A percentile compares a stretch with the other conserved stretches of the same genome.
Conservation (phyloP, 2,329 filamentous ascomycete genomes). For the Septoria linicola region DNA sequence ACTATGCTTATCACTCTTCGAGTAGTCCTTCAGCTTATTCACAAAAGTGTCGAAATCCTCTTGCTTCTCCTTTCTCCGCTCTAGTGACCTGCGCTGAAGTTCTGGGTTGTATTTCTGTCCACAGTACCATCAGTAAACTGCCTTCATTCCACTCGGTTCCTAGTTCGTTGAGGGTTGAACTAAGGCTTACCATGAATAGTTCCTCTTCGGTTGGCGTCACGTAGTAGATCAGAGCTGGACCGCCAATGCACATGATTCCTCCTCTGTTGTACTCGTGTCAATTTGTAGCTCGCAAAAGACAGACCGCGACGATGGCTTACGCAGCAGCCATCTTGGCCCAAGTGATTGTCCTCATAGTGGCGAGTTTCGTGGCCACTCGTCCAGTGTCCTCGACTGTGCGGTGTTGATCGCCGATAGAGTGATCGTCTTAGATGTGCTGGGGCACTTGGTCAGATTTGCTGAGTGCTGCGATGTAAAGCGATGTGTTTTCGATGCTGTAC, state of each 20-base stretch:
- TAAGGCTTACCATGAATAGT: constrained; percentile 63
- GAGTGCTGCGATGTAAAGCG: not conserved
- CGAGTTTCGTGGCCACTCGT: not conserved
- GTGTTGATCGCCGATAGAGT: too few relatives aligned
- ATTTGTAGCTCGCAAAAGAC: not conserved
- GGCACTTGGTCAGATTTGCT: too few relatives aligned
- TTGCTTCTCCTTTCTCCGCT: constrained; percentile 70
- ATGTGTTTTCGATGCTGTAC: constrained; percentile 5
- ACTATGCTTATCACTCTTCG: constrained; percentile 91
- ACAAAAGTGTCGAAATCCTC: constrained; percentile 92
- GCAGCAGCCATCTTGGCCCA: constrained; percentile 68
- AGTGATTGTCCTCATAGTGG: constrained; percentile 47
- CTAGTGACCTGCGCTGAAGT: constrained; percentile 83
- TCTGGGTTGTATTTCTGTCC: constrained; percentile 82
- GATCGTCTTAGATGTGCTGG: too few relatives aligned
- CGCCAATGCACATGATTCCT: constrained; percentile 70
- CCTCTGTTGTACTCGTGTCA: constrained; percentile 55
- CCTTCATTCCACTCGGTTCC: not conserved
- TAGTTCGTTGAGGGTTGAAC: not conserved
- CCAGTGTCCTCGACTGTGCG: too few relatives aligned
- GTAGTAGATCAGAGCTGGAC: constrained; percentile 78
- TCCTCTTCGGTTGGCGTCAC: constrained; percentile 85
- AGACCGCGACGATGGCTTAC: constrained; percentile 52
- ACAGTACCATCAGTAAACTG: not conserved
- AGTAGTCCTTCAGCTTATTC: constrained; percentile 76